Percentiles rank a stretch among this genome's conserved stretches.
phyloP scores from a whole-genome alignment of 2,329 filamentous ascomycete genomes.

The Exophiala sp. region DNA sequence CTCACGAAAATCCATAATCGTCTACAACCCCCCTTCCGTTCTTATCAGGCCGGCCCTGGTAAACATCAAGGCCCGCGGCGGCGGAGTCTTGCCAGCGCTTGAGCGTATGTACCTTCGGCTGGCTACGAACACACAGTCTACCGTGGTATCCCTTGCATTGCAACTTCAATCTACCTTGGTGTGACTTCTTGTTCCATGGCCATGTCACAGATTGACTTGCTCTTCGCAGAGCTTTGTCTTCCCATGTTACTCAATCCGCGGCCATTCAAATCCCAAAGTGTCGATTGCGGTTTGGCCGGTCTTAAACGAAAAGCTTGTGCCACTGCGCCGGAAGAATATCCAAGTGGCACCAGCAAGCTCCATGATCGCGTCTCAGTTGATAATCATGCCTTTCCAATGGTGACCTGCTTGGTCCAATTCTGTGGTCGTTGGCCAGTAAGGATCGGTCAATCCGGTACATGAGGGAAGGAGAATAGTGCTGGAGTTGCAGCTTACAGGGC shows the following conservation, averaged over 20 bases:
- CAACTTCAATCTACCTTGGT: background rate
- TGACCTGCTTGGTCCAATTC: slow-evolving; percentile 21
- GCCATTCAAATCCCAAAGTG: slow-evolving; percentile 18
- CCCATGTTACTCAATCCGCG: slow-evolving; percentile 18
- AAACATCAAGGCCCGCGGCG: background rate
- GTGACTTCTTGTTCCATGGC: background rate
- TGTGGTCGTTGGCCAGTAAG: slow-evolving; percentile 6
- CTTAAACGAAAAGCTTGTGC: slow-evolving; percentile 19
- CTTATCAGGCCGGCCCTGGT: background rate
- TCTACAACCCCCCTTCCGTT: background rate
- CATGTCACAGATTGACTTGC: slow-evolving; percentile 3
- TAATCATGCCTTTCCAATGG: slow-evolving; percentile 9
- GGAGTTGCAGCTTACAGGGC: slow-evolving; percentile 17
- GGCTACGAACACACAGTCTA: no score
- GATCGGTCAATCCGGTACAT: slow-evolving; percentile 6
- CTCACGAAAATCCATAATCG: slow-evolving; percentile 7
- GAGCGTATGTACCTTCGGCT: no score
- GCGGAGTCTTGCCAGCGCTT: background rate
- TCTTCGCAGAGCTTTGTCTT: slow-evolving; percentile 11
- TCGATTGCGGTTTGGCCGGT: slow-evolving; percentile 20
- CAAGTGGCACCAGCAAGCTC: slow-evolving; percentile 22
- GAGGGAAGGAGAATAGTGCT: slow-evolving; percentile 11
- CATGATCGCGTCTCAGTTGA: slow-evolving; percentile 12
- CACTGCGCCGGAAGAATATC: slow-evolving; percentile 24
- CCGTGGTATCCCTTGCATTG: background rate